phyloP scores from a whole-genome alignment of 2,329 filamentous ascomycete species.

The Cercospora sesami region DNA sequence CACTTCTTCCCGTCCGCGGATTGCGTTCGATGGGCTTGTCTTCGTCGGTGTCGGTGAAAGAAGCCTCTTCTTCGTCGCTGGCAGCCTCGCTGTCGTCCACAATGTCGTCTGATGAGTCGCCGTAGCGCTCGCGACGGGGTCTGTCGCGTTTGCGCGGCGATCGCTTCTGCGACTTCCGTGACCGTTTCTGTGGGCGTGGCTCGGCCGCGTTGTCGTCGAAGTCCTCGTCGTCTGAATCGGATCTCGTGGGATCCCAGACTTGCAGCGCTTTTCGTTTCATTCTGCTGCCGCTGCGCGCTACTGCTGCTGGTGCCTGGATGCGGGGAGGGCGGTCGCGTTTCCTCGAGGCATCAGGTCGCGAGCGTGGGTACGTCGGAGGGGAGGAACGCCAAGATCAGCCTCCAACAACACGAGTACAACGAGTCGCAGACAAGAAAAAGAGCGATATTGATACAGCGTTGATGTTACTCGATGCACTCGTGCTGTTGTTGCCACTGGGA shows the following conservation, averaged over 20 bases:
- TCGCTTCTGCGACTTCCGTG: constrained; percentile 31
- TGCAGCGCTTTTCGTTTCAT: constrained; percentile 42
- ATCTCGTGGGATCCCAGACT: constrained; percentile 40
- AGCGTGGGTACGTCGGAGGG: background rate
- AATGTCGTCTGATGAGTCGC: constrained; percentile 51
- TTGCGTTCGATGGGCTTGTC: constrained; percentile 57
- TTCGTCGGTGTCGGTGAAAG: constrained; percentile 47
- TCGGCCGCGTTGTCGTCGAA: constrained; percentile 33
- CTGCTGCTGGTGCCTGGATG: constrained; percentile 1
- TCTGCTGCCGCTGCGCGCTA: background rate
- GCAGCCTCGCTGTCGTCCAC: constrained; percentile 41
- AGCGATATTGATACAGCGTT: background rate
- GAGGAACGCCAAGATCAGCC: background rate
- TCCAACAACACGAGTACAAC: constrained; percentile 1
- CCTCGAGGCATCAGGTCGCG: constrained; percentile 4
- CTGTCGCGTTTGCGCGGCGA: constrained; percentile 32
- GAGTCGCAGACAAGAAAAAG: background rate
- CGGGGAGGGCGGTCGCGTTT: background rate
- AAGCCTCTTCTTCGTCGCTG: constrained; percentile 44
- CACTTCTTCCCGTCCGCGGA: constrained; percentile 55
- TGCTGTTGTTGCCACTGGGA: constrained; percentile 1
- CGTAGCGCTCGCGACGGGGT: constrained; percentile 42
- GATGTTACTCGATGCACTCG: background rate
- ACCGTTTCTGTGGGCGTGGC: constrained; percentile 28
- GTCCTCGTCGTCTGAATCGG: constrained; percentile 42